Evolutionary conservation across 1,284 basidiomycete genomes (phyloP).

Genomic region (Phenoliferia sp.): DNA sequence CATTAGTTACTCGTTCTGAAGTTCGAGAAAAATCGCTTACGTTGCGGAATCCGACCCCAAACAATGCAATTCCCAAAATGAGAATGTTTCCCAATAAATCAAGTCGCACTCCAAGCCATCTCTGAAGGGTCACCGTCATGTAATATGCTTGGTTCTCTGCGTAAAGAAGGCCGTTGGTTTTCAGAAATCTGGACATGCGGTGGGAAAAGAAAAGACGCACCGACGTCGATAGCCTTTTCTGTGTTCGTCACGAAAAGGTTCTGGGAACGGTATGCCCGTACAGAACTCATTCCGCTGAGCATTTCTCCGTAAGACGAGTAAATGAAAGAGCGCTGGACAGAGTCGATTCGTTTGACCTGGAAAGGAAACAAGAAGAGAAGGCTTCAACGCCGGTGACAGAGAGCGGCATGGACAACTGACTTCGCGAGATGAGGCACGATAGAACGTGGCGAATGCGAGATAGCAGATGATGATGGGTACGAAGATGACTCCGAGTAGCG

Average conservation of each 20-base stretch:
- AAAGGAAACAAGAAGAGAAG: neutral
- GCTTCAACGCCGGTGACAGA: conserved; percentile 45
- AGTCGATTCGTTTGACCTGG: conserved; percentile 54
- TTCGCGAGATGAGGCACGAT: conserved; percentile 59
- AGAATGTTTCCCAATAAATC: conserved; percentile 39
- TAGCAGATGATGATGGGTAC: conserved; percentile 57
- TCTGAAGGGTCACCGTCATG: conserved; percentile 41
- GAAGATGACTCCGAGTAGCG: conserved; percentile 51
- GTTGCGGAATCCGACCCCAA: neutral
- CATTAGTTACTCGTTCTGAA: neutral
- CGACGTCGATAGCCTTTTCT: conserved; percentile 36
- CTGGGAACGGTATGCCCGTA: conserved; percentile 47
- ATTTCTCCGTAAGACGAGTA: conserved; percentile 31
- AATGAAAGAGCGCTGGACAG: conserved; percentile 37
- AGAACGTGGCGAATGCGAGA: conserved; percentile 47
- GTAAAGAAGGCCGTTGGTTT: conserved; percentile 17
- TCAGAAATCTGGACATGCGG: neutral
- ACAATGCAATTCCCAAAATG: neutral
- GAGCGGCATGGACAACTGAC: conserved; percentile 52
- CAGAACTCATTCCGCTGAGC: conserved; percentile 65
- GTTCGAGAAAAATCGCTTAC: neutral
- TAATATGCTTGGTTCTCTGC: neutral
- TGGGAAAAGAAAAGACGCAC: conserved; percentile 43
- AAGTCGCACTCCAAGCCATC: conserved; percentile 47
- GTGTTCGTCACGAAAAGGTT: conserved; percentile 8